Percentiles rank a stretch among this genome's conserved stretches.
phyloP scores from a whole-genome alignment of 2,329 filamentous ascomycete genomes.

The Aureobasidium sp. region DNA sequence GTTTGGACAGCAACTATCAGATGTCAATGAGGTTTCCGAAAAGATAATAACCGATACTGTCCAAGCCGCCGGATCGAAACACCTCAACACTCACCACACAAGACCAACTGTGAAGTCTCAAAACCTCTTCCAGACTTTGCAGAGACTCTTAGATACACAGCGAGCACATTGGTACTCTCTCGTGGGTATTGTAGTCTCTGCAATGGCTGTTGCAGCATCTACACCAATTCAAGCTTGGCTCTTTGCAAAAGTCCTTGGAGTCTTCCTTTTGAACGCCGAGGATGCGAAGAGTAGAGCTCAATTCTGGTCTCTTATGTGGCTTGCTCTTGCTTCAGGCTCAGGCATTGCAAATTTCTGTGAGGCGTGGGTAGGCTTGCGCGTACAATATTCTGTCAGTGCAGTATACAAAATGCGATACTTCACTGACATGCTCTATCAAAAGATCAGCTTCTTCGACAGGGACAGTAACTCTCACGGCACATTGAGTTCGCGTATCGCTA shows the following conservation, averaged over 20 bases:
- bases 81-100: not conserved
- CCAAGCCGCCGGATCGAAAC: not conserved
- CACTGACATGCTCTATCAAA: conserved; percentile 35
- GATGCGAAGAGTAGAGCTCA: conserved; percentile 32
- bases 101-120: not conserved
- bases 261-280: not conserved
- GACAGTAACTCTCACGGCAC: conserved; percentile 39
- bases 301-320: conserved; percentile 84
- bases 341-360: not conserved
- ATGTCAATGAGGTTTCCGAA: not conserved
- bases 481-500: conserved; percentile 36
- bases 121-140: not conserved
- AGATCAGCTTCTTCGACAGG: conserved; percentile 37
- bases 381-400: not conserved
- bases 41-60: not conserved
- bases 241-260: not conserved
- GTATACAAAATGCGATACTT: conserved; percentile 37
- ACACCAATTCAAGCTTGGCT: not conserved
- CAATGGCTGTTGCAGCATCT: not conserved
- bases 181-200: not conserved
- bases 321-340: conserved; percentile 29
- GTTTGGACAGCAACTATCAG: not conserved
- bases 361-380: not conserved
- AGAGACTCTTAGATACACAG: not conserved
- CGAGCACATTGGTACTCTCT: not conserved